Percentiles rank a stretch among this genome's conserved stretches.
Evolutionary conservation across 495 filamentous ascomycete species (phyloP).

Genomic region (Penicillium bialowiezense): DNA sequence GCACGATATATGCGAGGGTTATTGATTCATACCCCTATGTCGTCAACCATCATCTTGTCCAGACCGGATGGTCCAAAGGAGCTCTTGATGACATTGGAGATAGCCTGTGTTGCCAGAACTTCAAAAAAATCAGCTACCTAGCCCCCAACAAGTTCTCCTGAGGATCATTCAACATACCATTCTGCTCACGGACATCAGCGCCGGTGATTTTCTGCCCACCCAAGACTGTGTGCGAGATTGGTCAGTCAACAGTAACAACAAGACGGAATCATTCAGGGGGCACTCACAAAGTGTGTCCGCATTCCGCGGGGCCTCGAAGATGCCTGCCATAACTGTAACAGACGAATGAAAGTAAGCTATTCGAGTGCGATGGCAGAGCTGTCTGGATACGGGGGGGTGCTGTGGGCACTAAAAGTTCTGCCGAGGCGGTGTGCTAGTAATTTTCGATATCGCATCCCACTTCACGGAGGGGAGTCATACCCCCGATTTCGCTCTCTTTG

Average conservation of each 20-base stretch:
- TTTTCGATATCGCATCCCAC: constrained; percentile 41
- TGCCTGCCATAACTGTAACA: constrained; percentile 65
- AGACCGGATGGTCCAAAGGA: constrained; percentile 96
- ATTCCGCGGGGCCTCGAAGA: constrained; percentile 87
- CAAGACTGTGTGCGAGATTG: constrained; percentile 60
- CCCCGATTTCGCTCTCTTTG: constrained; percentile 13
- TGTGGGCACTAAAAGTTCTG: constrained; percentile 47
- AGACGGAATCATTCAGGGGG: not conserved
- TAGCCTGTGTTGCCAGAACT: constrained; percentile 95
- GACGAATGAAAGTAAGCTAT: constrained; percentile 19
- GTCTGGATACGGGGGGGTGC: constrained; percentile 26
- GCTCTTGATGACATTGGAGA: constrained; percentile 97
- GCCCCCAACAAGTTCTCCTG: not conserved
- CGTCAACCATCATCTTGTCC: constrained; percentile 99
- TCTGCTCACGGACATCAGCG: constrained; percentile 92
- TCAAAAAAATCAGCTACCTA: constrained; percentile 12
- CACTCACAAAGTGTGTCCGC: constrained; percentile 75
- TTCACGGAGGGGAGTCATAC: constrained; percentile 32
- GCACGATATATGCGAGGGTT: constrained; percentile 29
- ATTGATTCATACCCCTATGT: constrained; percentile 74
- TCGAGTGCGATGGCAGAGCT: constrained; percentile 35
- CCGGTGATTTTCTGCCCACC: constrained; percentile 94
- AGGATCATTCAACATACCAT: constrained; percentile 56
- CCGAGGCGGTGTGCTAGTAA: constrained; percentile 40
- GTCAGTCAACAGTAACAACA: constrained; percentile 20